Percentiles rank a stretch among this genome's conserved stretches.
Conservation (phyloP, 192 early-diverging fungal genomes). For the Linnemannia elongata region DNA sequence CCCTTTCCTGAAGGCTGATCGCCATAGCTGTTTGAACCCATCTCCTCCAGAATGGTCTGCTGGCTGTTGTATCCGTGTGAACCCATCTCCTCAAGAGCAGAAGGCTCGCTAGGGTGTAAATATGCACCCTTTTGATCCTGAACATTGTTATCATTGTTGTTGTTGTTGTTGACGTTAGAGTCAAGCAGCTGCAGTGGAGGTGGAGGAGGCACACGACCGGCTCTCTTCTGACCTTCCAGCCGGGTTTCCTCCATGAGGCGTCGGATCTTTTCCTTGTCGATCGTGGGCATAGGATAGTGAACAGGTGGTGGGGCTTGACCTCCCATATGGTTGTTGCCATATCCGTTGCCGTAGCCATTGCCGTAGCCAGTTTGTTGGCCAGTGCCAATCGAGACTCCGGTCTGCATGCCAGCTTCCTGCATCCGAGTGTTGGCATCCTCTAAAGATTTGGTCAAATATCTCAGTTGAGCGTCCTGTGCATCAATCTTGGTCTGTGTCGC, state of each 20-base stretch:
- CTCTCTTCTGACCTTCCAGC: constrained; percentile 7
- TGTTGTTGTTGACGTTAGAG: background rate
- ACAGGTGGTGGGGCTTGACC: background rate
- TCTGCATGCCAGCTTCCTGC: constrained; percentile 43
- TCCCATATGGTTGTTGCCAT: background rate
- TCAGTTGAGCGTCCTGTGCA: constrained; percentile 74
- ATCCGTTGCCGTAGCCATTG: constrained; percentile 7
- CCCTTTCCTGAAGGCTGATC: background rate
- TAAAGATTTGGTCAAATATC: constrained; percentile 55
- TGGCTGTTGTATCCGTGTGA: background rate
- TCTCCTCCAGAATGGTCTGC: background rate
- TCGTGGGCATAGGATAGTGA: background rate
- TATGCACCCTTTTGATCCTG: background rate
- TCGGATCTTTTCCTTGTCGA: constrained; percentile 43
- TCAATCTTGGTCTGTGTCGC: constrained; percentile 75
- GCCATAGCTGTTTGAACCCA: background rate
- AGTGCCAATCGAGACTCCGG: constrained; percentile 47
- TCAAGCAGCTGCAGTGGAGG: background rate
- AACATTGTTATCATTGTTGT: background rate
- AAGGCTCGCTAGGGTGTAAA: background rate
- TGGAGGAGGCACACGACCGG: background rate
- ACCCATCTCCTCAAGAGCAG: background rate
- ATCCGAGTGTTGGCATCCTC: constrained; percentile 47
- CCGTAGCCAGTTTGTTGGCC: constrained; percentile 22
- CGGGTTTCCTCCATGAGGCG: constrained; percentile 39